These are phyloP conservation scores for Cladophialophora yegresii DNA, from an alignment of 2,329 filamentous ascomycete genomes.

Conservation along the genomic window DNA sequence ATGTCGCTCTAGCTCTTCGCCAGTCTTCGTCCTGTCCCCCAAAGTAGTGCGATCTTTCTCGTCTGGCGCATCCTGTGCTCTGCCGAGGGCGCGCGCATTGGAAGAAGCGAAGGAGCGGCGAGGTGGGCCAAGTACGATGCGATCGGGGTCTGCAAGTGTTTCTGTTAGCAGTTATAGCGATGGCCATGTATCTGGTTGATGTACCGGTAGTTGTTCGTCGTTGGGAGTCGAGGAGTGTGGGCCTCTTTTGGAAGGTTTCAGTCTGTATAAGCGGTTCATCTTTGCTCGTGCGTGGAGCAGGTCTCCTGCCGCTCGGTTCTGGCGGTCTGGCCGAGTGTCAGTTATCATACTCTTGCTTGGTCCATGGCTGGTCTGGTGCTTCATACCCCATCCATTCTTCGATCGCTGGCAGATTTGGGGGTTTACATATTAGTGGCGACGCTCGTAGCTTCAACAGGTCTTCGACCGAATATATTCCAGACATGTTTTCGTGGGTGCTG, in stretches of 20 bases:
- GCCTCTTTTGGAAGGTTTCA: conserved; percentile 39
- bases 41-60: conserved; percentile 24
- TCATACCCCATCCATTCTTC: conserved; percentile 95
- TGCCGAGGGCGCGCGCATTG: conserved; percentile 53
- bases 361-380: conserved; percentile 16
- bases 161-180: conserved; percentile 33
- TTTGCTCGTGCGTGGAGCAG: conserved; percentile 26
- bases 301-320: conserved; percentile 43
- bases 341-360: conserved; percentile 24
- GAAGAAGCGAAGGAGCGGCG: conserved; percentile 81
- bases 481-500: conserved; percentile 34
- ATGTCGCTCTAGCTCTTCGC: conserved; percentile 17
- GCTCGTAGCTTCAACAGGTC: conserved; percentile 73
- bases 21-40: conserved; percentile 22
- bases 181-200: conserved; percentile 38
- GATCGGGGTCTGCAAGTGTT: conserved; percentile 59
- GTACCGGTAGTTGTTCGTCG: conserved; percentile 54
- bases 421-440: conserved; percentile 82
- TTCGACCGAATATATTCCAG: conserved; percentile 71
- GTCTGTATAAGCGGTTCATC: conserved; percentile 29
- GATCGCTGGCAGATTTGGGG: conserved; percentile 73
- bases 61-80: conserved; percentile 37
- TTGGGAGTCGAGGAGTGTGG: conserved; percentile 48
- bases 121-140: conserved; percentile 82
- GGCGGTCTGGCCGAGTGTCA: conserved; percentile 43